These are phyloP conservation scores for Coelastrella sp. DNA, from an alignment of 139 green algal species.

Conservation along the genomic window DNA sequence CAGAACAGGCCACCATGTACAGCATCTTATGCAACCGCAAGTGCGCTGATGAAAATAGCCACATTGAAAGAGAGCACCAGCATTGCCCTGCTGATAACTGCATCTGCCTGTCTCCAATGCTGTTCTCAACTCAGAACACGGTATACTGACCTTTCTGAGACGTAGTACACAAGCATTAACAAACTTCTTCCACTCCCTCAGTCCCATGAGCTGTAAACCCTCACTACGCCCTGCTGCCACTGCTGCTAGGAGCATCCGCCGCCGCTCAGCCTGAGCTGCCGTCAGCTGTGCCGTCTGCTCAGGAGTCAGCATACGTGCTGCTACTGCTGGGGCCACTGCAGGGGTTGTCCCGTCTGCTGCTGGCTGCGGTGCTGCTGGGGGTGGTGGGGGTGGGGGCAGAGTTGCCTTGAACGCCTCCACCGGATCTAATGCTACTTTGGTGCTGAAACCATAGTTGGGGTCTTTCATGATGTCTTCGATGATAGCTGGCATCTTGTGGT, in stretches of 20 bases:
- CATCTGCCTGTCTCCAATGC: not conserved
- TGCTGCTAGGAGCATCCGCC: not conserved
- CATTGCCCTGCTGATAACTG: not conserved
- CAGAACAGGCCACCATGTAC: too few species aligned
- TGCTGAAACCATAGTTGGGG: not conserved
- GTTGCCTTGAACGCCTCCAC: not conserved
- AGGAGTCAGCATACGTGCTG: not conserved
- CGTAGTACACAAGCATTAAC: not conserved
- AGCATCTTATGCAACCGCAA: too few species aligned
- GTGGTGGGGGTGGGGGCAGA: not conserved
- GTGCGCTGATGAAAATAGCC: too few species aligned
- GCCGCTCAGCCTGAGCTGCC: not conserved
- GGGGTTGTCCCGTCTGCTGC: not conserved
- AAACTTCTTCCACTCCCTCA: slow-evolving; percentile 25
- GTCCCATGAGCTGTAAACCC: not conserved
- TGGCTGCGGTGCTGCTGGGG: not conserved
- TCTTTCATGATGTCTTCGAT: slow-evolving; percentile 48
- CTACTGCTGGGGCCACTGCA: not conserved
- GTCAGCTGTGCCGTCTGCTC: not conserved
- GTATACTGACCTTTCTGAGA: slow-evolving; percentile 4
- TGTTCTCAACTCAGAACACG: not conserved
- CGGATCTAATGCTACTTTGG: slow-evolving; percentile 4
- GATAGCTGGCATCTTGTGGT: not conserved
- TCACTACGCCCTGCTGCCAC: not conserved
- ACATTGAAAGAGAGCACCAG: too few species aligned